Evolutionary conservation across 176 grass and related monocot genomes (phyloP).

Genomic region (Raddia guianensis): DNA sequence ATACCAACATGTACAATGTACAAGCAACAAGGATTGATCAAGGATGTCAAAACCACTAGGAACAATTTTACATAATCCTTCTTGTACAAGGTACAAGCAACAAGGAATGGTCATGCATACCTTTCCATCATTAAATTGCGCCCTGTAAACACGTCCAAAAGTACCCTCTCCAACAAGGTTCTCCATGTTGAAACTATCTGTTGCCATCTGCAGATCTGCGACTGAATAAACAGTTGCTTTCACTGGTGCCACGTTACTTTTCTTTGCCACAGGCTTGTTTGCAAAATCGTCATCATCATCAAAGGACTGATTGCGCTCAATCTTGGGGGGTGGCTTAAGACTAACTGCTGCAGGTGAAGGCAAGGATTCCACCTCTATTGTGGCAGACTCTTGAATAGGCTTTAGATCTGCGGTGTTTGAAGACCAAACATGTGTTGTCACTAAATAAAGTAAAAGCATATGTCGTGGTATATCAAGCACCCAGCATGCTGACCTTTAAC

Average conservation of each 20-base stretch:
- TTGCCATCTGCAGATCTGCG: slow-evolving; percentile 91
- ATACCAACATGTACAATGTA: background rate
- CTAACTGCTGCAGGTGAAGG: slow-evolving; percentile 44
- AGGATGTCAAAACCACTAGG: background rate
- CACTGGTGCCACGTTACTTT: slow-evolving; percentile 45
- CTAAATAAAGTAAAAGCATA: slow-evolving; percentile 11
- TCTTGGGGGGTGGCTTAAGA: slow-evolving; percentile 76
- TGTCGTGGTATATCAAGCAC: slow-evolving; percentile 27
- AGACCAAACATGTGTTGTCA: slow-evolving; percentile 22
- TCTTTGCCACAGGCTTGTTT: slow-evolving; percentile 67
- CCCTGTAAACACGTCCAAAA: slow-evolving; percentile 81
- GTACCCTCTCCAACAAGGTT: slow-evolving; percentile 83
- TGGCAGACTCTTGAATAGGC: slow-evolving; percentile 50
- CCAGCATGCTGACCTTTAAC: slow-evolving; percentile 62
- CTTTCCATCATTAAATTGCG: slow-evolving; percentile 89
- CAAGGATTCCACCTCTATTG: slow-evolving; percentile 47
- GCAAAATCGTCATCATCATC: slow-evolving; percentile 63
- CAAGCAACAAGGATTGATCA: background rate
- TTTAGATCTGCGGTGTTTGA: slow-evolving; percentile 58
- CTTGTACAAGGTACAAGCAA: background rate
- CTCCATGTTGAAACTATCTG: slow-evolving; percentile 78
- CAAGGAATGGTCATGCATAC: slow-evolving; percentile 36
- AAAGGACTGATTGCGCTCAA: slow-evolving; percentile 67
- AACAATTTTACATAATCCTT: background rate
- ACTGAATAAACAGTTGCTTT: slow-evolving; percentile 83